phyloP scores from a whole-genome alignment of 805 yeast genomes.

The Wickerhamomyces hampshirensis region DNA sequence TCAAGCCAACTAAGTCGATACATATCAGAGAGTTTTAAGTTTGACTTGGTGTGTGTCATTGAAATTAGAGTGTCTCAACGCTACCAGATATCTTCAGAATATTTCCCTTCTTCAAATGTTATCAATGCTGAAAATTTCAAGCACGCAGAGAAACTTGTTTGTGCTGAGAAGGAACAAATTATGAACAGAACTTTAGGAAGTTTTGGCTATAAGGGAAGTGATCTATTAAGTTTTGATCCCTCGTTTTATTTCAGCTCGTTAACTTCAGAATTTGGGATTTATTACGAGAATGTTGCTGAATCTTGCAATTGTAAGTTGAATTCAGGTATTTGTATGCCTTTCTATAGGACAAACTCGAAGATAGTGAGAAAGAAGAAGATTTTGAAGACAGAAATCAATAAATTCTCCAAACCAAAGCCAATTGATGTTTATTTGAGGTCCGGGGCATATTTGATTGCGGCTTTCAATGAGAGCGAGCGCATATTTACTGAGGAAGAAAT shows the following conservation, averaged over 20 bases:
- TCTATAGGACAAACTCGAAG: constrained; percentile 39
- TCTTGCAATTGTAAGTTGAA: constrained; percentile 30
- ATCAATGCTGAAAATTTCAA: constrained; percentile 41
- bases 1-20: constrained; percentile 35
- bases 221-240: constrained; percentile 27
- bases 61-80: constrained; percentile 48
- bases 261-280: constrained; percentile 48
- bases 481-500: constrained; percentile 33
- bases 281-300: constrained; percentile 30
- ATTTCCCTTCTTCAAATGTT: constrained; percentile 40
- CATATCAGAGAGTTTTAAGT: constrained; percentile 29
- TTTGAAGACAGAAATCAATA: constrained; percentile 12
- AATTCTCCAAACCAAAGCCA: constrained; percentile 8
- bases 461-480: constrained; percentile 33
- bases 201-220: constrained; percentile 24
- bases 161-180: constrained; percentile 33
- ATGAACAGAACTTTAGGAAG: constrained; percentile 44
- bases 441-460: constrained; percentile 49
- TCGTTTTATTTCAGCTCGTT: constrained; percentile 40
- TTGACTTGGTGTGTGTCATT: constrained; percentile 44
- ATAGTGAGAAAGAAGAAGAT: constrained; percentile 35
- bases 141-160: constrained; percentile 33
- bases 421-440: constrained; percentile 43
- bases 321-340: constrained; percentile 51
- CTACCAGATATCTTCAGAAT: constrained; percentile 35